A percentile compares a stretch with the other conserved stretches of the same genome.
These are phyloP conservation scores for Penicillium sp. DNA, from an alignment of 2,329 filamentous ascomycete genomes.

Conservation along the genomic window DNA sequence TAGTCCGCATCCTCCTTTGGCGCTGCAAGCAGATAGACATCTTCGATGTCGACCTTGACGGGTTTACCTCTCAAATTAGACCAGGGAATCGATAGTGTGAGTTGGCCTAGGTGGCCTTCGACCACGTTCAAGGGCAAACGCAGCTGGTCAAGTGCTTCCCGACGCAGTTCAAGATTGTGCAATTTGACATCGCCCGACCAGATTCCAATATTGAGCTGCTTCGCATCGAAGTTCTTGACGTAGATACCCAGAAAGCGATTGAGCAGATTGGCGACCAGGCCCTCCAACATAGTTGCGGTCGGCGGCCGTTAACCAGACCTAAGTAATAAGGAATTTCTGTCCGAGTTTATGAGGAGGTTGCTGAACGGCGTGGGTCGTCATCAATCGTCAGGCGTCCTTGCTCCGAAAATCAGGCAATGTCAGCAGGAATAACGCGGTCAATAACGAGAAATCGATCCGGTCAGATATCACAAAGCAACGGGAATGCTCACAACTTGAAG, in stretches of 20 bases:
- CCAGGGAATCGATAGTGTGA: slow-evolving; percentile 95
- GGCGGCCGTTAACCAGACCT: slow-evolving; percentile 73
- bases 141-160: slow-evolving; percentile 95
- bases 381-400: slow-evolving; percentile 18
- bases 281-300: slow-evolving; percentile 82
- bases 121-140: slow-evolving; percentile 95
- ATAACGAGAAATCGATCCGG: background rate
- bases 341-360: slow-evolving; percentile 11
- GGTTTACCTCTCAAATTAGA: slow-evolving; percentile 94
- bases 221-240: slow-evolving; percentile 98
- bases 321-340: slow-evolving; percentile 43
- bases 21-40: slow-evolving; percentile 93
- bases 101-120: slow-evolving; percentile 87
- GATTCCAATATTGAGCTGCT: slow-evolving; percentile 97
- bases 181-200: slow-evolving; percentile 99
- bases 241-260: slow-evolving; percentile 99
- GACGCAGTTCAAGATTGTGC: slow-evolving; percentile 84
- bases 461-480: slow-evolving; percentile 22
- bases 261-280: slow-evolving; percentile 91
- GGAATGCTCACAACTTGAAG: slow-evolving; percentile 26
- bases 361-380: slow-evolving; percentile 15
- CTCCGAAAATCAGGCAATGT: slow-evolving; percentile 16
- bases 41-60: slow-evolving; percentile 91
- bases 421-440: slow-evolving; percentile 4
- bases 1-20: slow-evolving; percentile 95